phyloP scores from a whole-genome alignment of 2,329 filamentous ascomycete species.

The Scedosporium boydii region DNA sequence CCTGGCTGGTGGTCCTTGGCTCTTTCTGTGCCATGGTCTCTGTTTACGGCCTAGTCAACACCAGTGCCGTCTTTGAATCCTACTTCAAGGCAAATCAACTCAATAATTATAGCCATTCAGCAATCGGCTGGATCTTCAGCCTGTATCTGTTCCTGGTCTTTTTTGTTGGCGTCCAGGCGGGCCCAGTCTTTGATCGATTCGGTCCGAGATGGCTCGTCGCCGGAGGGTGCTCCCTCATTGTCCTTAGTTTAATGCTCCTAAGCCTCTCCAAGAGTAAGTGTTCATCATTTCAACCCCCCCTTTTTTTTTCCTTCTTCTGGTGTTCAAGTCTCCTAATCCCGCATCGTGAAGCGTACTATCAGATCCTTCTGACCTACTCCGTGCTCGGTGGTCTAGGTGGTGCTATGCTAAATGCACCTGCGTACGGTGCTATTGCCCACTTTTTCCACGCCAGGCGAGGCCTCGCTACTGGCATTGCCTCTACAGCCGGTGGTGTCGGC shows the following conservation, averaged over 20 bases:
- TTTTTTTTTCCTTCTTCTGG: neutral
- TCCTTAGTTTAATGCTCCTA: conserved; percentile 56
- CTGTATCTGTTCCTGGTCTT: conserved; percentile 74
- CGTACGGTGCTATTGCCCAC: conserved; percentile 65
- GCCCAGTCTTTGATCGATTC: conserved; percentile 69
- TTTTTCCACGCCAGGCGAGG: conserved; percentile 67
- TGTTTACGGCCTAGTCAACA: conserved; percentile 64
- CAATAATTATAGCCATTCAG: conserved; percentile 51
- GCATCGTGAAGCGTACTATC: conserved; percentile 50
- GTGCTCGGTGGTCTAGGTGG: conserved; percentile 59
- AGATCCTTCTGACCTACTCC: conserved; percentile 71
- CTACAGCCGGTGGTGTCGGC: conserved; percentile 57
- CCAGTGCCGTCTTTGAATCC: conserved; percentile 64
- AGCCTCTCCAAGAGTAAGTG: conserved; percentile 50
- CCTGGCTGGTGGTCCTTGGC: conserved; percentile 71
- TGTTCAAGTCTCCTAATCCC: neutral
- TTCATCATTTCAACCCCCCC: neutral
- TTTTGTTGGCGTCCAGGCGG: conserved; percentile 72
- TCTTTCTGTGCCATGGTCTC: conserved; percentile 63
- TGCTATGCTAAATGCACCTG: conserved; percentile 68
- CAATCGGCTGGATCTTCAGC: conserved; percentile 80
- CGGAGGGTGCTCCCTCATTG: conserved; percentile 51
- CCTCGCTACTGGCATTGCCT: conserved; percentile 66
- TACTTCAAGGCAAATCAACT: conserved; percentile 69
- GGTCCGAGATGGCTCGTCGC: conserved; percentile 60